A percentile compares a stretch with the other conserved stretches of the same genome.
These are phyloP conservation scores for Gentiana straminea DNA, from an alignment of 257 asterid genomes.

Conservation along the genomic window DNA sequence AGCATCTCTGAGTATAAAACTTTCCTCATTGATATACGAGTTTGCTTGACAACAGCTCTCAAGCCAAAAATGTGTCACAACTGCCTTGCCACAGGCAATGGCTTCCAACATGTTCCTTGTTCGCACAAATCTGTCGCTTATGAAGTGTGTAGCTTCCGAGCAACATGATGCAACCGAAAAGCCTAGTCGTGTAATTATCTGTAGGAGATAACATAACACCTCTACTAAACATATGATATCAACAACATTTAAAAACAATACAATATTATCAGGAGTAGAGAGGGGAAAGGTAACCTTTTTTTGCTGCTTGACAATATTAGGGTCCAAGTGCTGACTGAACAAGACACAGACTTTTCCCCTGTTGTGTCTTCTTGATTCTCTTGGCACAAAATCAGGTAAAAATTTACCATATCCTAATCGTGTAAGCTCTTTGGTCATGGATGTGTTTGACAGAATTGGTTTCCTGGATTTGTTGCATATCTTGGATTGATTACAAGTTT, in stretches of 20 bases:
- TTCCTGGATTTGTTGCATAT: constrained; percentile 16
- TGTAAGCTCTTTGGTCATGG: constrained; percentile 52
- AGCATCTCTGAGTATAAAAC: constrained; percentile 61
- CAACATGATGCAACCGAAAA: constrained; percentile 42
- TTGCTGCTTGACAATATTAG: constrained; percentile 39
- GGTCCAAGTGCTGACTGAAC: constrained; percentile 68
- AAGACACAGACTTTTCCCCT: constrained; percentile 36
- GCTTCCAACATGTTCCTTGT: constrained; percentile 77
- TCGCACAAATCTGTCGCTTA: constrained; percentile 58
- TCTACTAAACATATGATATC: background rate
- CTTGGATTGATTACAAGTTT: constrained; percentile 17
- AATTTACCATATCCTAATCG: constrained; percentile 46
- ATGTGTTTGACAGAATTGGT: constrained; percentile 28
- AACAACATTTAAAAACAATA: background rate
- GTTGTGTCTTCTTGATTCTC: constrained; percentile 43
- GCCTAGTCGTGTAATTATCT: constrained; percentile 53
- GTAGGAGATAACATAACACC: constrained; percentile 13
- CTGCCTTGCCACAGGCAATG: constrained; percentile 62
- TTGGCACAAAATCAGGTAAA: constrained; percentile 48
- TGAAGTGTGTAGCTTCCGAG: constrained; percentile 68
- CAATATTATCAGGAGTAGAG: background rate
- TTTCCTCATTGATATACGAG: constrained; percentile 43
- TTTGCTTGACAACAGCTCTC: constrained; percentile 64
- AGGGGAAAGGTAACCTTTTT: constrained; percentile 32
- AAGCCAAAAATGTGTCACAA: constrained; percentile 73